Evolutionary conservation across 1,284 basidiomycete genomes (phyloP).

Genomic region (Laetiporus sulphureus): DNA sequence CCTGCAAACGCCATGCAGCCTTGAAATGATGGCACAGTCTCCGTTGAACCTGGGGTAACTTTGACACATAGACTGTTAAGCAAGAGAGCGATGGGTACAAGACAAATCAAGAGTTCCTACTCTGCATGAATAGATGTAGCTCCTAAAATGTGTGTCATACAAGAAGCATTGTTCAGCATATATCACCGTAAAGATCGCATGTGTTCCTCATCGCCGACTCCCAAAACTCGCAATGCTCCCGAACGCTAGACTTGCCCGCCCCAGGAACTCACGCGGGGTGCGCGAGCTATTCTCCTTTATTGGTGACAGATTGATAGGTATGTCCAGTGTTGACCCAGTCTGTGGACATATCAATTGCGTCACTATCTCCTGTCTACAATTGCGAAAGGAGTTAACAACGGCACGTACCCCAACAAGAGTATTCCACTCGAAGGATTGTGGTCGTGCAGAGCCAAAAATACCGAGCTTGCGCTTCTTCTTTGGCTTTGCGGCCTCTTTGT

Average conservation of each 20-base stretch:
- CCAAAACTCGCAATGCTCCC: constrained; percentile 13
- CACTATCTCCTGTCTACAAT: too few species aligned
- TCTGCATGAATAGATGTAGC: too few species aligned
- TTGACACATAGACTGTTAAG: too few species aligned
- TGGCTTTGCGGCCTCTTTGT: constrained; percentile 24
- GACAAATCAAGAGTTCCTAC: too few species aligned
- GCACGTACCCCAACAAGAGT: constrained; percentile 29
- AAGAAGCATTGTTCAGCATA: too few species aligned
- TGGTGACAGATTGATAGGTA: constrained; percentile 58
- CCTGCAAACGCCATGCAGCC: too few species aligned
- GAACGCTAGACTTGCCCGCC: constrained; percentile 4
- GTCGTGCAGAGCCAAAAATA: constrained; percentile 38
- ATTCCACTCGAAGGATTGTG: constrained; percentile 36
- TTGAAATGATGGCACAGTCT: too few species aligned
- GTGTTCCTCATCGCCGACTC: constrained; percentile 12
- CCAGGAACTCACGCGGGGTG: constrained; percentile 37
- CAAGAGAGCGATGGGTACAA: too few species aligned
- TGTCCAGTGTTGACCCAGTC: constrained; percentile 39
- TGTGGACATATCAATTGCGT: constrained; percentile 2
- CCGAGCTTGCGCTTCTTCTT: constrained; percentile 63
- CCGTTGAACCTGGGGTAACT: too few species aligned
- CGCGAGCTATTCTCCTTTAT: constrained; percentile 46
- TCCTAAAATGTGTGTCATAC: too few species aligned
- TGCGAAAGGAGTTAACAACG: too few species aligned
- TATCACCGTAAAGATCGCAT: too few species aligned